These are phyloP conservation scores for Solanum corneliomulleri DNA, from an alignment of 257 asterid genomes.

Conservation along the genomic window DNA sequence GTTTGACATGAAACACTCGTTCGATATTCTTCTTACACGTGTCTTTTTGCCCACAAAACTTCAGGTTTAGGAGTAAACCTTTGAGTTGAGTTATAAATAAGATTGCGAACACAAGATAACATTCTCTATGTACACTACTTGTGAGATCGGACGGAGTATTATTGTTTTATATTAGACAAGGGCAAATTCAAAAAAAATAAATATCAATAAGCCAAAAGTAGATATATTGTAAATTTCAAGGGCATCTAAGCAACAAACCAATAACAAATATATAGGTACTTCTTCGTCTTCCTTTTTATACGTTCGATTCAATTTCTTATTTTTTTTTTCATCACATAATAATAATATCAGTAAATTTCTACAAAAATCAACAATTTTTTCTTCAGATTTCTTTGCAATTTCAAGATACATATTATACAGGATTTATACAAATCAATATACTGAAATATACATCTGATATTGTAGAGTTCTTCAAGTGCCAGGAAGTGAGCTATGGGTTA, in stretches of 20 bases:
- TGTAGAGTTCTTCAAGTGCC: not conserved
- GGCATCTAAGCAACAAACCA: not conserved
- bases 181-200: not conserved
- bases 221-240: not conserved
- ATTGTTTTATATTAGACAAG: not conserved
- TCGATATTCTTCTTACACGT: no score
- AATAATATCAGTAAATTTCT: not conserved
- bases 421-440: not conserved
- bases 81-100: not conserved
- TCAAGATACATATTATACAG: not conserved
- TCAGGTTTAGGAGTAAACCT: not conserved
- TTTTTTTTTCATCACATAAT: not conserved
- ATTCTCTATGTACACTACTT: not conserved
- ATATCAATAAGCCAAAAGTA: not conserved
- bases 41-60: not conserved
- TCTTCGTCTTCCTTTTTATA: not conserved
- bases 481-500: constrained; percentile 40
- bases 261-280: not conserved
- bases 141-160: not conserved
- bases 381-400: not conserved
- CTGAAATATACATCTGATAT: not conserved
- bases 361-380: not conserved
- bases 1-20: not conserved
- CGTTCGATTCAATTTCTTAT: not conserved
- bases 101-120: not conserved